Percentiles rank a stretch among this genome's conserved stretches.
Conservation (phyloP, 768 basidiomycete species). For the Cubamyces lactineus region DNA sequence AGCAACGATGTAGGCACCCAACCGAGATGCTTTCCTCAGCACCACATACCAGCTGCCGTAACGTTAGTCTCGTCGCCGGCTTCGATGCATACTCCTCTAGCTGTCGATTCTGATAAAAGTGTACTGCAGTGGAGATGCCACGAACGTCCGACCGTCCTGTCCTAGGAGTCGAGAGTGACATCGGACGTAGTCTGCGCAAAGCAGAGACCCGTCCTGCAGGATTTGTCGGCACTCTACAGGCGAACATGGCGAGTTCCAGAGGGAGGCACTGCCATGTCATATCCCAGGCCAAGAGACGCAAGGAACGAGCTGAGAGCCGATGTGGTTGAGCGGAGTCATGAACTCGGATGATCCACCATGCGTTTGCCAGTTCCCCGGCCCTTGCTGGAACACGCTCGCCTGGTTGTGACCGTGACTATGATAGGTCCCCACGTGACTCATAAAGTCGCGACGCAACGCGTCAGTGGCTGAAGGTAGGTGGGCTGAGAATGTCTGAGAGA, state of each 20-base stretch:
- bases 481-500: neutral
- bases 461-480: slow-evolving; percentile 8
- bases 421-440: neutral
- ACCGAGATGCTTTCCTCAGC: neutral
- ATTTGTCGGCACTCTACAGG: slow-evolving; percentile 1
- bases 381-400: neutral
- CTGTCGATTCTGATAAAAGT: slow-evolving; percentile 83
- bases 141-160: neutral
- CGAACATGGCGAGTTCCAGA: slow-evolving; percentile 4
- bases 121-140: slow-evolving; percentile 27
- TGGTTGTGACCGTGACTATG: slow-evolving; percentile 9
- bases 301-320: neutral
- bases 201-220: neutral
- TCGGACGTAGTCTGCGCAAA: neutral
- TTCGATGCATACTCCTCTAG: slow-evolving; percentile 80
- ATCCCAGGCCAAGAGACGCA: neutral
- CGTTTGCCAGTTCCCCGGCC: neutral
- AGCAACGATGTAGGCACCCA: slow-evolving; percentile 8
- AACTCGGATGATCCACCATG: slow-evolving; percentile 16
- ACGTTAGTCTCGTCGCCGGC: slow-evolving; percentile 69
- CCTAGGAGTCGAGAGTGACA: neutral
- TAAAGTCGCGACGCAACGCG: neutral
- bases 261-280: slow-evolving; percentile 18
- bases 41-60: slow-evolving; percentile 72
- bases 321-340: slow-evolving; percentile 16